Conservation (phyloP, 225 moss, liverwort and hornwort species). For the Marchantia paleacea region DNA sequence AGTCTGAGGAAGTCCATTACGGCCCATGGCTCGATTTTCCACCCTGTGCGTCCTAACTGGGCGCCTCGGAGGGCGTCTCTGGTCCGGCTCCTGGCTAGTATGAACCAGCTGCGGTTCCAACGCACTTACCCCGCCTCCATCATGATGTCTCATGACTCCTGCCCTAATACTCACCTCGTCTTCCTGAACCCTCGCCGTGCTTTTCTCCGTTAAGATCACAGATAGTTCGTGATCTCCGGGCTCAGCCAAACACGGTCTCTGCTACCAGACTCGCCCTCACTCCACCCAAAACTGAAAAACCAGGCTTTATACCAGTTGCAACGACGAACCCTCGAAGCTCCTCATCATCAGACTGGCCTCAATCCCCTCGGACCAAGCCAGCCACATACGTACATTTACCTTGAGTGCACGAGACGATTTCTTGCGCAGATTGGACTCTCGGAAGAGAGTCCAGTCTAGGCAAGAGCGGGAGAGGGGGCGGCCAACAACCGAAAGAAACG, state of each 20-base stretch:
- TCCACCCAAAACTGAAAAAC: not conserved
- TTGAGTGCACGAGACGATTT: not conserved
- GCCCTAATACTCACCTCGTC: slow-evolving; percentile 16
- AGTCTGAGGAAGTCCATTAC: slow-evolving; percentile 3
- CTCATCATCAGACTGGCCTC: slow-evolving; percentile 23
- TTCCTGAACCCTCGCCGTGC: slow-evolving; percentile 20
- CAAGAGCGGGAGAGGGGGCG: not conserved
- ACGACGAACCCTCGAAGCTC: slow-evolving; percentile 8
- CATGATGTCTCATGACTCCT: slow-evolving; percentile 27
- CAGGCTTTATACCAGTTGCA: not conserved
- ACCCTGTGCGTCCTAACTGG: slow-evolving; percentile 19
- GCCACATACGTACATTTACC: slow-evolving; percentile 2
- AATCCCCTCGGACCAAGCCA: not conserved
- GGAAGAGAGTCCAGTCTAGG: slow-evolving; percentile 6
- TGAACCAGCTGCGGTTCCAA: slow-evolving; percentile 33
- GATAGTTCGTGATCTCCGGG: not conserved
- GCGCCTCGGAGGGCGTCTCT: slow-evolving; percentile 24
- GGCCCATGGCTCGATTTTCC: slow-evolving; percentile 23
- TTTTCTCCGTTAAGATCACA: not conserved
- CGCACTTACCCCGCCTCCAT: slow-evolving; percentile 31
- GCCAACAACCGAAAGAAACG: not conserved
- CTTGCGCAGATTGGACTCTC: slow-evolving; percentile 26
- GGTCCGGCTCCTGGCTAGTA: slow-evolving; percentile 23
- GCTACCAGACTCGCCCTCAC: not conserved
- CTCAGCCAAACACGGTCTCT: not conserved